Base-by-base conservation (phyloP, 345 rosid genomes). In the Nephelium lappaceum region DNA sequence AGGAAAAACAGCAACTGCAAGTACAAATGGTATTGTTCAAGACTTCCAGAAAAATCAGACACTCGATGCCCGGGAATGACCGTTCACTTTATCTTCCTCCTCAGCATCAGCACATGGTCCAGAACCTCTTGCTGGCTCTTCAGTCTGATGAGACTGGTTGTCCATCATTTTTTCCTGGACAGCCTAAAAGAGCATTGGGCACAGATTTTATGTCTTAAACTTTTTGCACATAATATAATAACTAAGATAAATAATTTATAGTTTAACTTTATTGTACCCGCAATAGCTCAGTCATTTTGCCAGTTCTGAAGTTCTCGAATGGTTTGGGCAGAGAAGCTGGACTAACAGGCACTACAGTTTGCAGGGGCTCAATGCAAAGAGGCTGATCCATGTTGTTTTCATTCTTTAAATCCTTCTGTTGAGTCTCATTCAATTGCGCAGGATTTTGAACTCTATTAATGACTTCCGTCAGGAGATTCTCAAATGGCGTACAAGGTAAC, bases 271-370 rank as follows among this genome's bases (percentile, higher is more conserved):
- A 41, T 70, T 36, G 60, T 85, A 96, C 99, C 98, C 91, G 94
- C 83, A 96, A 85, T 38, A 94, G 92, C 81, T 94, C 91, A 8
- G 97, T 93, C 97, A 94, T 90, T 80, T 89, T 93, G 47, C 94
- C 97, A 74, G 86, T 78, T 83, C 90, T 89, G 42, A 83, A 88
- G 74, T 85, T 87, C 60, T 88, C 90, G 76, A 85, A 25, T n/a
- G 91, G 90, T 75, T 80, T 88, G 8, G 90, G 76, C 63, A 81
- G 63, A 79, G 84, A 80, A 38, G 74, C 85, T 65, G 93, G 79
- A 45, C 83, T 88, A 57, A 21, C 76, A 3, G 95, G 92, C 72
- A 85, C 92, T 57, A 92, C 78, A 0, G 88, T 78, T 83, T 86
- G 91, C 78, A 89, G 78, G 19, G 98, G 94, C 84, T 91, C 97